These are phyloP conservation scores for Aspergillus sp. DNA, from an alignment of 2,329 filamentous ascomycete genomes.

Conservation along the genomic window DNA sequence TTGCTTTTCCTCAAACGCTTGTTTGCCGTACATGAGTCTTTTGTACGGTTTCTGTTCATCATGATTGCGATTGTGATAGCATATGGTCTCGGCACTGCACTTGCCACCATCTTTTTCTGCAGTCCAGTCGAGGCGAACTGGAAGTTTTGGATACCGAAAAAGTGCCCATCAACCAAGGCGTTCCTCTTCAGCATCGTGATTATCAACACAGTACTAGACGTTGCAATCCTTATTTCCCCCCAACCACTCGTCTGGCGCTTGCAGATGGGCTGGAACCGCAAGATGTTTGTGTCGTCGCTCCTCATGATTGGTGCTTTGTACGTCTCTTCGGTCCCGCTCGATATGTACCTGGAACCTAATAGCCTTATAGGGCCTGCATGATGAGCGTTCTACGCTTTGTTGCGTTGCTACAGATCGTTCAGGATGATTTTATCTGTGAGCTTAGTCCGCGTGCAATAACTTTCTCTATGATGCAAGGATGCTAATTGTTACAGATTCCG, in stretches of 20 bases:
- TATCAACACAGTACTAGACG: not conserved
- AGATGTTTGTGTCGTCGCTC: not conserved
- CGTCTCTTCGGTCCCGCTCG: not conserved
- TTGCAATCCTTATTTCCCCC: not conserved
- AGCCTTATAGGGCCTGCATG: too few species aligned
- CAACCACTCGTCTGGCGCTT: not conserved
- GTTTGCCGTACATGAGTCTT: not conserved
- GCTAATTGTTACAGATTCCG: not conserved
- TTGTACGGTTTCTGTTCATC: not conserved
- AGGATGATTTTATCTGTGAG: too few species aligned
- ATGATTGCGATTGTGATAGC: not conserved
- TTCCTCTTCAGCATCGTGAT: not conserved
- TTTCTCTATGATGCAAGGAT: too few species aligned
- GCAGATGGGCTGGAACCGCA: not conserved
- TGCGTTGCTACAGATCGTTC: too few species aligned
- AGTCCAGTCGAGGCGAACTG: too few species aligned
- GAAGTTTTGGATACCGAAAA: not conserved
- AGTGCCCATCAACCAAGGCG: not conserved
- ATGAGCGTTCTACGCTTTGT: too few species aligned
- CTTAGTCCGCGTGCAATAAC: too few species aligned
- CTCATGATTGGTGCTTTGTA: not conserved
- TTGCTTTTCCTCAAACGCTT: not conserved
- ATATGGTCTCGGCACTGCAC: not conserved
- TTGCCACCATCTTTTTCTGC: not conserved
- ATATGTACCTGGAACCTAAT: too few species aligned